A percentile compares a stretch with the other conserved stretches of the same genome.
Evolutionary conservation across 2,329 filamentous ascomycete genomes (phyloP).

Genomic region (Emmonsiellopsis sp.): DNA sequence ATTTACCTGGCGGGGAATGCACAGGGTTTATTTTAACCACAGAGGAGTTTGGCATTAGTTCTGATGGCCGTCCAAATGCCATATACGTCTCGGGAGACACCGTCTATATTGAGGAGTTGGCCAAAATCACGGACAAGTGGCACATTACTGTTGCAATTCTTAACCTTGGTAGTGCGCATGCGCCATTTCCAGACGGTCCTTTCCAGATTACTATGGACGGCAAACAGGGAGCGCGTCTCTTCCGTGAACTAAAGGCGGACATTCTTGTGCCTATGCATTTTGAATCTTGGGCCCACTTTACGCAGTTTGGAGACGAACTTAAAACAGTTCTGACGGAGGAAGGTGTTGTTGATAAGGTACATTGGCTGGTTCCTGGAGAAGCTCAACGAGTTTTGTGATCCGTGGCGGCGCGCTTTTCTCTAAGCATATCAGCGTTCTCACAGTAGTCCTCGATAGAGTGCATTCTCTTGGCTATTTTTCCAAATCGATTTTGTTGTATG

Average conservation of each 20-base stretch:
- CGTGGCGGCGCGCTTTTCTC: not conserved
- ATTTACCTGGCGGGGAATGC: slow-evolving; percentile 37
- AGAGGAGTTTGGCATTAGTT: slow-evolving; percentile 26
- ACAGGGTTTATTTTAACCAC: slow-evolving; percentile 36
- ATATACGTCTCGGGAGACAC: slow-evolving; percentile 44
- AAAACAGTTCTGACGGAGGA: slow-evolving; percentile 23
- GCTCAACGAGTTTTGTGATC: slow-evolving; percentile 2
- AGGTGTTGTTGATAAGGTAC: slow-evolving; percentile 25
- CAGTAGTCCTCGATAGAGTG: no score
- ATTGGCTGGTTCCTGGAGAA: slow-evolving; percentile 26
- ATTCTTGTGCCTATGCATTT: slow-evolving; percentile 40
- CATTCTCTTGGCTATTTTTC: no score
- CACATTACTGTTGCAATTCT: slow-evolving; percentile 32
- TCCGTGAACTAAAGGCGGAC: slow-evolving; percentile 32
- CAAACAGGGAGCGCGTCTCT: slow-evolving; percentile 29
- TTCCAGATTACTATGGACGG: slow-evolving; percentile 39
- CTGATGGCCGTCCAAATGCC: slow-evolving; percentile 33
- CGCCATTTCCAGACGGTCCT: slow-evolving; percentile 15
- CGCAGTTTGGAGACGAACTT: slow-evolving; percentile 25
- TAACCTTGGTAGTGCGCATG: slow-evolving; percentile 32
- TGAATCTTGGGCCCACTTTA: slow-evolving; percentile 39
- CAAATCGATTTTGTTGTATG: no score
- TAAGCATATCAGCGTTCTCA: not conserved
- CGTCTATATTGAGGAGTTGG: slow-evolving; percentile 36
- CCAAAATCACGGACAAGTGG: slow-evolving; percentile 24